phyloP scores from a whole-genome alignment of 441 rosid genomes.

The Hura crepitans region DNA sequence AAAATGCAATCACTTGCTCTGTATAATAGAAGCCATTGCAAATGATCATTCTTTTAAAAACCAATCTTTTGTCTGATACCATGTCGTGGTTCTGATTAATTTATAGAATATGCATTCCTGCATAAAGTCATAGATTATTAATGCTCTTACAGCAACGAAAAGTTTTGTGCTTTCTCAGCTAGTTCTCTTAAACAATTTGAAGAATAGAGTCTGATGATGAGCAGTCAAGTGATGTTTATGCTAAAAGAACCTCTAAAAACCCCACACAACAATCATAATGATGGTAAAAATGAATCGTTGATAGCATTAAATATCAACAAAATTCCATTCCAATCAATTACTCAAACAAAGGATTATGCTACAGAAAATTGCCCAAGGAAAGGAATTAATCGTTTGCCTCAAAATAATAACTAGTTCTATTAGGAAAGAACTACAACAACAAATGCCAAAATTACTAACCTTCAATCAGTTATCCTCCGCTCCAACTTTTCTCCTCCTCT shows the following conservation, averaged over 20 bases:
- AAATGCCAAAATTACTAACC: slow-evolving; percentile 12
- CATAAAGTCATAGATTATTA: too few relatives aligned
- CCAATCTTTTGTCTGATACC: not conserved
- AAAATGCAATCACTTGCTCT: too few relatives aligned
- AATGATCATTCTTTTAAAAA: not conserved
- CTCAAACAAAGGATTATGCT: not conserved
- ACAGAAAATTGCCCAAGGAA: not conserved
- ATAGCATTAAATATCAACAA: not conserved
- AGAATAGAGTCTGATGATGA: not conserved
- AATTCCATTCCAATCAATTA: not conserved
- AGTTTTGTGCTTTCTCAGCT: not conserved
- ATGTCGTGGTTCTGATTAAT: not conserved
- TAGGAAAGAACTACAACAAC: not conserved
- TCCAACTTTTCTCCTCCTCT: slow-evolving; percentile 27
- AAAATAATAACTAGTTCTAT: not conserved
- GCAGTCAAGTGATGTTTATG: not conserved
- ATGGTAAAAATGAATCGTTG: not conserved
- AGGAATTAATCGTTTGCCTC: not conserved
- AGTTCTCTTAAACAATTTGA: too few relatives aligned
- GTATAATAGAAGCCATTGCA: too few relatives aligned
- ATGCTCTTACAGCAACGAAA: not conserved
- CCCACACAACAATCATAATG: not conserved
- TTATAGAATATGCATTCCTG: not conserved
- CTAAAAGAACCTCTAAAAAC: not conserved
- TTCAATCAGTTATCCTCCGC: slow-evolving; percentile 18